Conservation (phyloP, 2,329 filamentous ascomycete species). For the Ophiostoma australiae region DNA sequence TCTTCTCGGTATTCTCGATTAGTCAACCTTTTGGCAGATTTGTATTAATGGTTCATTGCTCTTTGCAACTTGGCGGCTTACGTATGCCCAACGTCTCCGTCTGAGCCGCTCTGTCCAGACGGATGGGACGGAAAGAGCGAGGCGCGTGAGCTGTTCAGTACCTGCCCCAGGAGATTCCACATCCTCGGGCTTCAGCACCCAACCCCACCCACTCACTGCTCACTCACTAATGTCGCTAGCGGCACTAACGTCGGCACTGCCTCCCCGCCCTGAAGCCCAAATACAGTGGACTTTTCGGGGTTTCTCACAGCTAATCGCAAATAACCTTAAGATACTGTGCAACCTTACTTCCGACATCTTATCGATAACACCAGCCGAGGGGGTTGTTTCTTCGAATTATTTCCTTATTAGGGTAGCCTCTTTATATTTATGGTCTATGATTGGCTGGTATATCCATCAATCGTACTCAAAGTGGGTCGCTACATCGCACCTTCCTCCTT, state of each 20-base stretch:
- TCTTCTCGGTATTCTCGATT: not conserved
- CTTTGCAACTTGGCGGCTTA: not conserved
- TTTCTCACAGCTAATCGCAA: not conserved
- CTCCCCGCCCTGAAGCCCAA: not conserved
- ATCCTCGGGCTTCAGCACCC: not conserved
- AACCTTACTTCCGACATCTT: conserved; percentile 12
- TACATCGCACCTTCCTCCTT: conserved; percentile 7
- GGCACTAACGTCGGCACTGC: not conserved
- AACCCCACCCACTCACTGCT: not conserved
- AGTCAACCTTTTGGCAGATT: not conserved
- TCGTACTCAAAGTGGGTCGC: not conserved
- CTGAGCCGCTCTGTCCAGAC: not conserved
- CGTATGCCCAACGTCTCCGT: not conserved
- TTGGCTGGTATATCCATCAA: not conserved
- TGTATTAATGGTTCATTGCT: too few species aligned
- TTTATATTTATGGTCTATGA: not conserved
- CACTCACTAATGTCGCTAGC: not conserved
- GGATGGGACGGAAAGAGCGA: not conserved
- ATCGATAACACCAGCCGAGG: conserved; percentile 2
- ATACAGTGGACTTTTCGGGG: not conserved
- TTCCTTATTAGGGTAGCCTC: not conserved
- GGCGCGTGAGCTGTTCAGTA: not conserved
- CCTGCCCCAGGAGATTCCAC: not conserved
- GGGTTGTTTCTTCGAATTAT: not conserved
- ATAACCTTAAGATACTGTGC: too few species aligned